Base-by-base conservation (phyloP, 2,329 filamentous ascomycete genomes). In the Epichloe typhina region DNA sequence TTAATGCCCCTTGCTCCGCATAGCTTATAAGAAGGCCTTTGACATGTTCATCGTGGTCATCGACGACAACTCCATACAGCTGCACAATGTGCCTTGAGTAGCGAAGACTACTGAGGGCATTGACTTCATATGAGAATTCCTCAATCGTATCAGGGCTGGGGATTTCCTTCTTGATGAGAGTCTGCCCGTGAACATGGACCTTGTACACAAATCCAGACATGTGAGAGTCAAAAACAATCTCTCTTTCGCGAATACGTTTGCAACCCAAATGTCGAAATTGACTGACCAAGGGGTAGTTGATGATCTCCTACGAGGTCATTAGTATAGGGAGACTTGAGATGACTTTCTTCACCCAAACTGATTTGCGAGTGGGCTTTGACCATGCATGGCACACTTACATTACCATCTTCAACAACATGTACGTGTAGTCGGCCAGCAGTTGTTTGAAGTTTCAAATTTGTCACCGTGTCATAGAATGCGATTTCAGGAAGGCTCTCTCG, bases 171-270 rank as follows among this genome's bases (percentile, higher is more conserved):
- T 97, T 97, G 68, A 98, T 95, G 59, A 89, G 84, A 2, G 80
- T 71, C 52, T 76, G 71, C 9, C 79, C 82, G 52, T 79, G 72
- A 37, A 89, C 79, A 13, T 72, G 76, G 51, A 98, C 88, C 64
- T 94, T 95, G 74, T 97, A 98, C 17, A 97, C 93, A 63, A 97
- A 98, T 1, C 93, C 93, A 21, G 91, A 97, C 65, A 97, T 80
- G 69, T 98, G 93, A 1, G 88, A 86, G 57, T 94, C 86, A 60
- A 98, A 96, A 41, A 80, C 74, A 37, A 98, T 73, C 38, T 88
- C 80, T 46, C 77, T 79, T 64, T 97, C 91, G 37, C 73, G 76
- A 65, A 84, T 82, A 52, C 73, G 77, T 55, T 68, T 72, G 58
- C 81, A 86, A 37, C 69, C 66, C 48, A 96, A 72, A 65, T 97